Percentiles rank a stretch among this genome's conserved stretches.
These are phyloP conservation scores for Mycena polygramma DNA, from an alignment of 768 basidiomycete genomes.

Conservation along the genomic window DNA sequence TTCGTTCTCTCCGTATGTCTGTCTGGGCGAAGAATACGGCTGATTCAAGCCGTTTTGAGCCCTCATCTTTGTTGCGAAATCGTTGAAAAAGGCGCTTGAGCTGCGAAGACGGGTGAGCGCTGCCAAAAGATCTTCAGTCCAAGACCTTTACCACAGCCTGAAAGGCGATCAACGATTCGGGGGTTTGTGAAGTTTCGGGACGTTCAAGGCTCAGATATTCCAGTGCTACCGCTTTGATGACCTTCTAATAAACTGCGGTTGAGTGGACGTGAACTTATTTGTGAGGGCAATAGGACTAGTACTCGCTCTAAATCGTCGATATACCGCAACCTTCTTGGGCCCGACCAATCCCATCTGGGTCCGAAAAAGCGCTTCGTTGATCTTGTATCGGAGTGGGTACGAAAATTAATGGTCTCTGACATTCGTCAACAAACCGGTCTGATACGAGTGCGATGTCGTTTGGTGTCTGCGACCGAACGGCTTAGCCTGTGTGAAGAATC, in stretches of 20 bases:
- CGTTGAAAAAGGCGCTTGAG: not conserved
- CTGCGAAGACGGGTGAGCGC: not conserved
- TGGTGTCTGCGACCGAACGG: too few relatives aligned
- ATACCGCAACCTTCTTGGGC: not conserved
- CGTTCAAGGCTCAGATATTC: not conserved
- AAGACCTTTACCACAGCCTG: not conserved
- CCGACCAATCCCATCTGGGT: not conserved
- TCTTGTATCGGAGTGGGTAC: too few relatives aligned
- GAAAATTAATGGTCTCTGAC: too few relatives aligned
- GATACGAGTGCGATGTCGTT: too few relatives aligned
- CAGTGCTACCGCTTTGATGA: not conserved
- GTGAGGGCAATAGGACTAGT: not conserved
- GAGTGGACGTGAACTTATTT: not conserved
- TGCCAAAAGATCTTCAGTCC: too few relatives aligned
- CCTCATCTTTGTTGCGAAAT: not conserved
- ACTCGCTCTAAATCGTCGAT: not conserved
- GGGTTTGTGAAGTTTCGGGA: not conserved
- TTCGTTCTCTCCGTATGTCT: not conserved
- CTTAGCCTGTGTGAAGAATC: too few relatives aligned
- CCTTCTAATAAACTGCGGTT: not conserved
- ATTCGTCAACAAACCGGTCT: too few relatives aligned
- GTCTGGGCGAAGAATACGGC: not conserved
- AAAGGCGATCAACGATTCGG: not conserved
- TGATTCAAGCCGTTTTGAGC: not conserved
- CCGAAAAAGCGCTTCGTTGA: not conserved